Evolutionary conservation across 2,329 filamentous ascomycete species (phyloP).

Genomic region (Colletotrichum neosansevieriae): DNA sequence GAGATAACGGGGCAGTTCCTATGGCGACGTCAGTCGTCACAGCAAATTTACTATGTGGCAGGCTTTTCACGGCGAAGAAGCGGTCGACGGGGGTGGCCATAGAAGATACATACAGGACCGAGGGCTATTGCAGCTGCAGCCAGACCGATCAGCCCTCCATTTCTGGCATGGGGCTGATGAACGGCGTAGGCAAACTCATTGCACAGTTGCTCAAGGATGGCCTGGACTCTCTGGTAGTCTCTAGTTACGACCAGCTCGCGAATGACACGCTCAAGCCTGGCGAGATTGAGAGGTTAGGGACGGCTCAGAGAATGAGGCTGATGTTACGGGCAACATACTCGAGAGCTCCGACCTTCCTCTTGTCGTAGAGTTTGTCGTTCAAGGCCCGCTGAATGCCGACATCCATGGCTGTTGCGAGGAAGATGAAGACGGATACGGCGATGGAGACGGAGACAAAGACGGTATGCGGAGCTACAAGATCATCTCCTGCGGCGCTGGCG

Average conservation of each 20-base stretch:
- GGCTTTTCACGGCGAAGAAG: too few relatives aligned
- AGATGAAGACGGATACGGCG: conserved; percentile 1
- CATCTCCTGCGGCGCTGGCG: conserved; percentile 12
- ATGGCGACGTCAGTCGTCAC: conserved; percentile 28
- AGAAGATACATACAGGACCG: conserved; percentile 76
- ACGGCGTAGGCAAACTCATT: conserved; percentile 98
- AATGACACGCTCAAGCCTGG: conserved; percentile 88
- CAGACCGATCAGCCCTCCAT: conserved; percentile 94
- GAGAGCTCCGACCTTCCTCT: conserved; percentile 94
- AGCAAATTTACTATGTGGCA: too few relatives aligned
- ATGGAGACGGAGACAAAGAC: neutral
- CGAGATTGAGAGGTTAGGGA: neutral
- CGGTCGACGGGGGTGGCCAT: too few relatives aligned
- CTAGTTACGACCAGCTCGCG: conserved; percentile 82
- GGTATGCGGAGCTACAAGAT: neutral
- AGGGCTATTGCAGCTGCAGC: conserved; percentile 96
- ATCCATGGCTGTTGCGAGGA: conserved; percentile 73
- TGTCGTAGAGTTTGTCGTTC: conserved; percentile 99
- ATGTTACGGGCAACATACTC: conserved; percentile 73
- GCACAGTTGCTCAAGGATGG: conserved; percentile 94
- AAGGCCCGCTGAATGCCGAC: conserved; percentile 87
- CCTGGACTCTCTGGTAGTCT: conserved; percentile 84
- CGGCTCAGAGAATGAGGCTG: neutral
- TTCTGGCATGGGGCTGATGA: conserved; percentile 94
- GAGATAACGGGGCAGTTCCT: conserved; percentile 93